Evolutionary conservation across 2,329 filamentous ascomycete genomes (phyloP).

Genomic region (Rhynchosporium secalis): DNA sequence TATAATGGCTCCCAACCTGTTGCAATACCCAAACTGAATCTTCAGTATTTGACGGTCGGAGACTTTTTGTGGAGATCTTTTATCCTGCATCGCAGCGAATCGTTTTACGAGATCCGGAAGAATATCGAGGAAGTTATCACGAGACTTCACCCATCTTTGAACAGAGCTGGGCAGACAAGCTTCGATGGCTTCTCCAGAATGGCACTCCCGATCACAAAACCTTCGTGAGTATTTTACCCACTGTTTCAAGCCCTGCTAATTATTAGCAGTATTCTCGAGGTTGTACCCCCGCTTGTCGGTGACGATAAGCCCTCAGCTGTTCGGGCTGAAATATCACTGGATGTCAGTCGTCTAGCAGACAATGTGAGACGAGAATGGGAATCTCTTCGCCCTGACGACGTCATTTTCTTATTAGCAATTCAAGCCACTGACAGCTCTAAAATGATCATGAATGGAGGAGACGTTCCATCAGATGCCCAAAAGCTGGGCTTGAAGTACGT

Average conservation of each 20-base stretch:
- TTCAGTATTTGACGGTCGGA: slow-evolving; percentile 91
- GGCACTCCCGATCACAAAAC: slow-evolving; percentile 83
- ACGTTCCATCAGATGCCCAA: slow-evolving; percentile 52
- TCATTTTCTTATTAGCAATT: slow-evolving; percentile 82
- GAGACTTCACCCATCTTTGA: slow-evolving; percentile 70
- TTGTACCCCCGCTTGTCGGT: slow-evolving; percentile 79
- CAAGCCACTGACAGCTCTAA: slow-evolving; percentile 57
- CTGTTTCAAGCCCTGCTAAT: slow-evolving; percentile 29
- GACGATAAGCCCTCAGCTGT: slow-evolving; percentile 81
- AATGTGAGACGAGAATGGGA: slow-evolving; percentile 87
- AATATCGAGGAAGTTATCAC: slow-evolving; percentile 83
- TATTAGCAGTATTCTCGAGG: slow-evolving; percentile 67
- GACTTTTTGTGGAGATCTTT: slow-evolving; percentile 98
- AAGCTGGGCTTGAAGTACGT: slow-evolving; percentile 68
- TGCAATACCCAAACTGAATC: slow-evolving; percentile 88
- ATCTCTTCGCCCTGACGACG: slow-evolving; percentile 78
- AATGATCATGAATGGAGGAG: slow-evolving; percentile 55
- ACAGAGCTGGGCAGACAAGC: slow-evolving; percentile 62
- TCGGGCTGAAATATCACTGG: slow-evolving; percentile 80
- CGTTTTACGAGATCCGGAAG: slow-evolving; percentile 90
- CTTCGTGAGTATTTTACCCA: slow-evolving; percentile 50
- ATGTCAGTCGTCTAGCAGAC: slow-evolving; percentile 77
- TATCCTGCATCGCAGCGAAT: slow-evolving; percentile 82
- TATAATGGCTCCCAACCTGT: slow-evolving; percentile 87
- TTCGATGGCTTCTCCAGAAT: slow-evolving; percentile 90